A percentile compares a stretch with the other conserved stretches of the same genome.
phyloP scores from a whole-genome alignment of 2,329 filamentous ascomycete genomes.

The Aspergillus udagawae region DNA sequence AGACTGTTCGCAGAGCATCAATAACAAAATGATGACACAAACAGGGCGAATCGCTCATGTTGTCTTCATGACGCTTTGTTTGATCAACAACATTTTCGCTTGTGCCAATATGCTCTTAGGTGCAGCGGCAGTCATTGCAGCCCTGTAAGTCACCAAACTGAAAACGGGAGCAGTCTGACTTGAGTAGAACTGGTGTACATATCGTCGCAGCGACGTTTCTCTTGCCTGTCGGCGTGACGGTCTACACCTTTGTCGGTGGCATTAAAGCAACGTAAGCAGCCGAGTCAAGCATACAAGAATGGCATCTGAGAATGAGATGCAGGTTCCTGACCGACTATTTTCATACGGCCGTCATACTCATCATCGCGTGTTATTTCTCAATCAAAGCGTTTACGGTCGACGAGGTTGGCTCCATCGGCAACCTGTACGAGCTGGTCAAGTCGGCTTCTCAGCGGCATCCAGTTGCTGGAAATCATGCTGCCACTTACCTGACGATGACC shows the following conservation, averaged over 20 bases:
- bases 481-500: conserved; percentile 55
- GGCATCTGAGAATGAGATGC: conserved; percentile 2
- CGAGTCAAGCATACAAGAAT: not conserved
- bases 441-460: conserved; percentile 44
- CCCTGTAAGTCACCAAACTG: conserved; percentile 21
- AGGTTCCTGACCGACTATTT: conserved; percentile 50
- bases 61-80: conserved; percentile 50
- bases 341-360: conserved; percentile 53
- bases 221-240: conserved; percentile 35
- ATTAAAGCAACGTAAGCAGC: conserved; percentile 36
- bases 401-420: conserved; percentile 46
- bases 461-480: conserved; percentile 50
- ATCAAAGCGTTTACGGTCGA: conserved; percentile 45
- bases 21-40: not conserved
- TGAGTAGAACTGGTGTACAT: conserved; percentile 45
- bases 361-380: conserved; percentile 49
- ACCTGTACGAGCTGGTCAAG: conserved; percentile 50
- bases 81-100: conserved; percentile 54
- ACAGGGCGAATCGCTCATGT: conserved; percentile 42
- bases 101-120: conserved; percentile 52
- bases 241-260: conserved; percentile 40
- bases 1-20: not conserved
- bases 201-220: conserved; percentile 50
- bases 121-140: conserved; percentile 41
- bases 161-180: not conserved